Evolutionary conservation across 1,139 yeast genomes (phyloP).

Genomic region (Meyerozyma smithsonii): DNA sequence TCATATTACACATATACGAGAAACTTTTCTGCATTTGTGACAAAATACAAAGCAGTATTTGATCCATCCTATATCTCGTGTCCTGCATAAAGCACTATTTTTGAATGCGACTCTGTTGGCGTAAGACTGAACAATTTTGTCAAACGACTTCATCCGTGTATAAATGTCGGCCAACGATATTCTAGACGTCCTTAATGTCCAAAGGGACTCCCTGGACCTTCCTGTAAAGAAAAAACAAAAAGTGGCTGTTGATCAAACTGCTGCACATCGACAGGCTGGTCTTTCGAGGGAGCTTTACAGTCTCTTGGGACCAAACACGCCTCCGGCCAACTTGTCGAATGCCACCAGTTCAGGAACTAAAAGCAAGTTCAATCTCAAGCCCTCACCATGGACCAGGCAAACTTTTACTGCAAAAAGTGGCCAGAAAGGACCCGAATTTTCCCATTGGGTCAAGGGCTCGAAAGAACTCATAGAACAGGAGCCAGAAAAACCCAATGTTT

Average conservation of each 20-base stretch:
- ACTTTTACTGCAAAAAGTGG: slow-evolving; percentile 55
- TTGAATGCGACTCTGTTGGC: neutral
- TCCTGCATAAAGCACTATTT: neutral
- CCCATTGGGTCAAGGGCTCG: slow-evolving; percentile 88
- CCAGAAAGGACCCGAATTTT: slow-evolving; percentile 40
- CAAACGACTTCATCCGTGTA: neutral
- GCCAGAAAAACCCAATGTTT: slow-evolving; percentile 55
- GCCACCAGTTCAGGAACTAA: slow-evolving; percentile 51
- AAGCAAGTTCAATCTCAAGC: slow-evolving; percentile 62
- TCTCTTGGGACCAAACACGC: slow-evolving; percentile 86
- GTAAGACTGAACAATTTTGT: neutral
- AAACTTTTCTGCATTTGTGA: too few relatives aligned
- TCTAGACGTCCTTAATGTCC: slow-evolving; percentile 71
- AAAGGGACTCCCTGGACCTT: slow-evolving; percentile 33
- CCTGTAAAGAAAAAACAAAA: slow-evolving; percentile 41
- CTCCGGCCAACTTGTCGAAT: slow-evolving; percentile 65
- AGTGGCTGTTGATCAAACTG: slow-evolving; percentile 11
- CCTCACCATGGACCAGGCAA: slow-evolving; percentile 78
- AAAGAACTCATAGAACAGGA: slow-evolving; percentile 42
- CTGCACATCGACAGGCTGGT: slow-evolving; percentile 54
- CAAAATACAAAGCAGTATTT: too few relatives aligned
- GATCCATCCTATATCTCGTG: neutral
- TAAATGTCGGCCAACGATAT: slow-evolving; percentile 57
- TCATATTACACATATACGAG: too few relatives aligned
- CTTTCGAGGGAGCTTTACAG: slow-evolving; percentile 89